A percentile compares a stretch with the other conserved stretches of the same genome.
phyloP scores from a whole-genome alignment of 129 eudicot genomes.

The Rutidosis leptorrhynchoides region DNA sequence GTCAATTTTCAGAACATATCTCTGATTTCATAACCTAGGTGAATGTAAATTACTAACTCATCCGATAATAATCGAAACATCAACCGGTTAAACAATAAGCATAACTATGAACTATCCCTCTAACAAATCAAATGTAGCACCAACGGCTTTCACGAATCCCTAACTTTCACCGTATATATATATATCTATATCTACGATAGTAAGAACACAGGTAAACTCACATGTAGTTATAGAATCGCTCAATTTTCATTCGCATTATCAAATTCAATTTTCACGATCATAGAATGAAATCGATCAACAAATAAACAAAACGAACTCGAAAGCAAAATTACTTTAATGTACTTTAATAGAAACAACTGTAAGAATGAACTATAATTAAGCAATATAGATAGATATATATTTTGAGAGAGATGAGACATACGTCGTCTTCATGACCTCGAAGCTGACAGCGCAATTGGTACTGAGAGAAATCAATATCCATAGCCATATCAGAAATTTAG shows the following conservation, averaged over 20 bases:
- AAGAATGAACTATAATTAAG: conserved; percentile 3
- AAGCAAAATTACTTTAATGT: conserved; percentile 27
- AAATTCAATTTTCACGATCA: conserved; percentile 18
- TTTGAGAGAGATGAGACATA: conserved; percentile 31
- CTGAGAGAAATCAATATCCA: conserved; percentile 71
- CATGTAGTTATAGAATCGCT: conserved; percentile 3
- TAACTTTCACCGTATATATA: neutral
- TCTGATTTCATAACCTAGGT: conserved; percentile 10
- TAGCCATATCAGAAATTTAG: conserved; percentile 32
- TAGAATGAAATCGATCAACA: conserved; percentile 4
- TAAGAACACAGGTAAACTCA: neutral
- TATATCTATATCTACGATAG: neutral
- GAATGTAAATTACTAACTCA: conserved; percentile 4
- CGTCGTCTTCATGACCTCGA: conserved; percentile 90
- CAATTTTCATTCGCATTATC: conserved; percentile 4
- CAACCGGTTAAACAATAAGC: conserved; percentile 4
- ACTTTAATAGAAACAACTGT: neutral
- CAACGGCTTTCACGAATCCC: neutral
- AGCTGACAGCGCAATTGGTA: conserved; percentile 72
- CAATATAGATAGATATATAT: neutral
- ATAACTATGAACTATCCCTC: neutral
- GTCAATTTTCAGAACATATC: neutral
- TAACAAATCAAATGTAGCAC: conserved; percentile 17
- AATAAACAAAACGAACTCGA: conserved; percentile 10
- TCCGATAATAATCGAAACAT: neutral